Evolutionary conservation across 495 filamentous ascomycete species (phyloP).

Genomic region (Neurospora sublineolata): DNA sequence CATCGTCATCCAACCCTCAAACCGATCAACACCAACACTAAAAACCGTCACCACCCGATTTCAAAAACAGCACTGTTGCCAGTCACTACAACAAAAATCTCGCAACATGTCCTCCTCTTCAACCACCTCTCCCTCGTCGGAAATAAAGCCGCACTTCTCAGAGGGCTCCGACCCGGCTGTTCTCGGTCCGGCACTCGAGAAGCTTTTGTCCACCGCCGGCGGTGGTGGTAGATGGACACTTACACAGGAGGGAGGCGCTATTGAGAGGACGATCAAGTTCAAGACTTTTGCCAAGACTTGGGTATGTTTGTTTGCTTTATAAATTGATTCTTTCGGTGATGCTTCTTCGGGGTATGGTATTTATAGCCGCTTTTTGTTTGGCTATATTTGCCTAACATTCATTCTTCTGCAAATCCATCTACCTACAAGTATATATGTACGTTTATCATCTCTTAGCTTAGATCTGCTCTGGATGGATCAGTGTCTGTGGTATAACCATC

Average conservation of each 20-base stretch:
- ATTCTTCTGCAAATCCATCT: no score
- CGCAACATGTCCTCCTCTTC: background rate
- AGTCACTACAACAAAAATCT: background rate
- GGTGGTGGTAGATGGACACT: slow-evolving; percentile 40
- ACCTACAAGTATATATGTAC: no score
- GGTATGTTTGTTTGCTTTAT: slow-evolving; percentile 30
- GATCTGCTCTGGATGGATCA: no score
- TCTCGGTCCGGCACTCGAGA: slow-evolving; percentile 6
- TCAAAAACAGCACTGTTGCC: background rate
- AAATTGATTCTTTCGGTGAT: background rate
- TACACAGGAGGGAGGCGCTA: slow-evolving; percentile 35
- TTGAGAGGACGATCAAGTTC: slow-evolving; percentile 50
- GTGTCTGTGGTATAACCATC: no score
- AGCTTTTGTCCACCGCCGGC: slow-evolving; percentile 2
- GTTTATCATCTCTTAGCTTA: no score
- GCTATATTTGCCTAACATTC: no score
- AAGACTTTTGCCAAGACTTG: slow-evolving; percentile 52
- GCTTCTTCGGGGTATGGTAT: no score
- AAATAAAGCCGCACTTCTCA: slow-evolving; percentile 15
- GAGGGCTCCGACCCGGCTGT: slow-evolving; percentile 18
- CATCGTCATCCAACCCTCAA: background rate
- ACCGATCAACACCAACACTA: background rate
- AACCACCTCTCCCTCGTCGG: background rate
- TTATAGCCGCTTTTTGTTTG: no score
- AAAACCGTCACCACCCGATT: background rate